These are phyloP conservation scores for Gossypium thurberi DNA, from an alignment of 345 rosid species.

Conservation along the genomic window DNA sequence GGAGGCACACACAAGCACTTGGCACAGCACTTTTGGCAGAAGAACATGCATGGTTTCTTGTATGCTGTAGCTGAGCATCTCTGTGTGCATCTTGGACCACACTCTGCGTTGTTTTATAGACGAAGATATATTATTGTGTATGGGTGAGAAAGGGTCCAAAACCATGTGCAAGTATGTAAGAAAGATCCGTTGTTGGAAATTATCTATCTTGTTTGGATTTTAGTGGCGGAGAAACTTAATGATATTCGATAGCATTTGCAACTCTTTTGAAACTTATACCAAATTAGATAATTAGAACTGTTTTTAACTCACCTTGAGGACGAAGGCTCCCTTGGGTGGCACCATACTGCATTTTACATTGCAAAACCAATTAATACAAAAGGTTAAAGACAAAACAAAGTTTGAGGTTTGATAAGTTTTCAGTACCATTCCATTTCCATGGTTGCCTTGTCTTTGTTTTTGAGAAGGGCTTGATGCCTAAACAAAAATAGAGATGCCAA, in stretches of 20 bases:
- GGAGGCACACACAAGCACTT: conserved; percentile 76
- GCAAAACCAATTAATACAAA: not conserved
- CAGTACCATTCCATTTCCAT: conserved; percentile 4
- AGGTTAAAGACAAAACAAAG: not conserved
- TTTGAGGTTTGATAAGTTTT: not conserved
- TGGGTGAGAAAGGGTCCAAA: not conserved
- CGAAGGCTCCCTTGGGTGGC: conserved; percentile 46
- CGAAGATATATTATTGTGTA: not conserved
- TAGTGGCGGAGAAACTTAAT: no score
- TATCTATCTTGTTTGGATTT: no score
- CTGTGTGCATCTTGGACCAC: conserved; percentile 31
- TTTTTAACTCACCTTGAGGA: conserved; percentile 37
- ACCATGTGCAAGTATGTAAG: not conserved
- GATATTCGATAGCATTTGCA: no score
- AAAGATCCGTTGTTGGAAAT: no score
- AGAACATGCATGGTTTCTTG: conserved; percentile 57
- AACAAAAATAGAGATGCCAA: not conserved
- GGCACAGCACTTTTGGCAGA: conserved; percentile 57
- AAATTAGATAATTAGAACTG: no score
- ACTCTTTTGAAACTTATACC: no score
- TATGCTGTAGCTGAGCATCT: conserved; percentile 51
- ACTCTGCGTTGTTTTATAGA: conserved; percentile 22
- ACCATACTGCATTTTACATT: conserved; percentile 35
- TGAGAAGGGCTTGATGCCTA: not conserved
- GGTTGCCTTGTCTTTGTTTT: conserved; percentile 5